These are phyloP conservation scores for Tetradesmus obliquus DNA, from an alignment of 139 green algal genomes.

Conservation along the genomic window DNA sequence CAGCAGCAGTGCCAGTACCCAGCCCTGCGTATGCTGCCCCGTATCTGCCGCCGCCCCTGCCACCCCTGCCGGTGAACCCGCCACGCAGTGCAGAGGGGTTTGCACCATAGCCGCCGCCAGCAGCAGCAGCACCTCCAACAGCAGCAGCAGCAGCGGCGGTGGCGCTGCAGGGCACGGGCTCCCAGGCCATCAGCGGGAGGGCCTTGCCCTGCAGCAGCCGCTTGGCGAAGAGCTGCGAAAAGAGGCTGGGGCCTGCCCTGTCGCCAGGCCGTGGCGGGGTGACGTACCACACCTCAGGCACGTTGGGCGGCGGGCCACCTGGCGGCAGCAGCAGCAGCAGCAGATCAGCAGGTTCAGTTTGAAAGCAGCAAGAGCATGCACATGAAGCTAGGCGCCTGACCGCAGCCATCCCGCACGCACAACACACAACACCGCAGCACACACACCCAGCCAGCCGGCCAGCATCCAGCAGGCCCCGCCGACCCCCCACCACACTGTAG, in stretches of 20 bases:
- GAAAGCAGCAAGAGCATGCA: not conserved
- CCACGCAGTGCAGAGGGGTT: not conserved
- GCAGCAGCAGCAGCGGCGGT: not conserved
- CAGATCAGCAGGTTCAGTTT: not conserved
- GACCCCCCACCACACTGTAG: no score
- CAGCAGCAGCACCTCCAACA: not conserved
- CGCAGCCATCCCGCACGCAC: no score
- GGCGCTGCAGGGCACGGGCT: not conserved
- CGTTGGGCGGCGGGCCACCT: not conserved
- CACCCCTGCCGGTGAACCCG: not conserved
- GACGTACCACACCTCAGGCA: slow-evolving; percentile 24
- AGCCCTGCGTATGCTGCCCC: not conserved
- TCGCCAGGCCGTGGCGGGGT: not conserved
- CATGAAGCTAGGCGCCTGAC: not conserved
- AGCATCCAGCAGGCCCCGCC: no score
- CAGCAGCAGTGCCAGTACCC: not conserved
- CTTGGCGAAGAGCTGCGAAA: slow-evolving; percentile 1
- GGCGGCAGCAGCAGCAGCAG: not conserved
- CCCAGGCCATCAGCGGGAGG: not conserved
- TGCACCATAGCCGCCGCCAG: not conserved
- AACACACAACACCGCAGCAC: not conserved
- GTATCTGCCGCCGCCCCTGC: not conserved
- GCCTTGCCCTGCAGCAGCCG: not conserved
- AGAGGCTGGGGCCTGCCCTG: not conserved
- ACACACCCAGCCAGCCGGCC: not conserved